phyloP scores from a whole-genome alignment of 208 protist species.

The Borovskyia barvae region DNA sequence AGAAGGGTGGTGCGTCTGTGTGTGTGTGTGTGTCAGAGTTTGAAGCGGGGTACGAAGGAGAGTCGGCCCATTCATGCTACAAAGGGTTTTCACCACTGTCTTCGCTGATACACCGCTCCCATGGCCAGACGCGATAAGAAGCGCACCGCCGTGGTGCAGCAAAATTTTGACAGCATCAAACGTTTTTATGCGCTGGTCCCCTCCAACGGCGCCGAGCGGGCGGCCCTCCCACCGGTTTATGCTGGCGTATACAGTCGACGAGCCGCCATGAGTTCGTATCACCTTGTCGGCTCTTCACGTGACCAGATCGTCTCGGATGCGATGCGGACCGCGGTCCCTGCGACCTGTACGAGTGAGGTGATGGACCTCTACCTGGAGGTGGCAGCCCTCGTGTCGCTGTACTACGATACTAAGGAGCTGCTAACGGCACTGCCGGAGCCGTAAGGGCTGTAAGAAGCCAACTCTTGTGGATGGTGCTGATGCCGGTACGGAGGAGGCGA shows the following conservation, averaged over 20 bases:
- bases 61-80: no score
- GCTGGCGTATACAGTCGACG: constrained; percentile 65
- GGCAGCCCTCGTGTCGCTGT: constrained; percentile 70
- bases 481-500: neutral
- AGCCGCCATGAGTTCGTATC: constrained; percentile 57
- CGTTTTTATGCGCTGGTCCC: constrained; percentile 62
- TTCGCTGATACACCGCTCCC: no score
- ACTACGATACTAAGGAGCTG: constrained; percentile 75
- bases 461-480: no score
- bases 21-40: no score
- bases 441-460: no score
- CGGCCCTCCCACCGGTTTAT: constrained; percentile 51
- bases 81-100: no score
- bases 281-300: constrained; percentile 62
- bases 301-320: constrained; percentile 68
- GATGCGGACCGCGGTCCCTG: constrained; percentile 71
- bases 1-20: no score
- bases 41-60: no score
- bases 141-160: constrained; percentile 42
- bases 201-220: constrained; percentile 40
- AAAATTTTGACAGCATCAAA: constrained; percentile 78
- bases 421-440: constrained; percentile 39
- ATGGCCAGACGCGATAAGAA: constrained; percentile 41
- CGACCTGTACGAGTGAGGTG: constrained; percentile 67
- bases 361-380: constrained; percentile 69